phyloP scores from a whole-genome alignment of 108 stramenopile species.

The Parmales sp. region DNA sequence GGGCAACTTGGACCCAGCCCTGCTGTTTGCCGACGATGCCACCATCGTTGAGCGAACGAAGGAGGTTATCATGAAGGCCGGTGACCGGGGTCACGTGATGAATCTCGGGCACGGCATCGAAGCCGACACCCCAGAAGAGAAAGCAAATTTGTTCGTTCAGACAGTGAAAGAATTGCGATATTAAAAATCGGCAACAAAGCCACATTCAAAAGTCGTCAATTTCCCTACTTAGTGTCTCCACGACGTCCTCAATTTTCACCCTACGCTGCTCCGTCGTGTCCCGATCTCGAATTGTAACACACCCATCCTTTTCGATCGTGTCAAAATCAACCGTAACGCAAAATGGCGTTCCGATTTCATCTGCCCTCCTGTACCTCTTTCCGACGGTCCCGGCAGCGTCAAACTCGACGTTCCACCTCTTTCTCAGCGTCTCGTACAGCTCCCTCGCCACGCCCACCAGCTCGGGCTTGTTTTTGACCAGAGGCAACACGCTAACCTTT shows the following conservation, averaged over 20 bases:
- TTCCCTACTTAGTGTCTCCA: slow-evolving; percentile 60
- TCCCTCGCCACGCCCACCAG: slow-evolving; percentile 61
- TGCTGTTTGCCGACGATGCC: slow-evolving; percentile 77
- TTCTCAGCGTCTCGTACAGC: slow-evolving; percentile 57
- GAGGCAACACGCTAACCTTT: slow-evolving; percentile 85
- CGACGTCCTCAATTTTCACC: slow-evolving; percentile 73
- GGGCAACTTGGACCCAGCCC: slow-evolving; percentile 90
- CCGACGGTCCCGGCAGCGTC: slow-evolving; percentile 88
- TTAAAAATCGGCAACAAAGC: too few species aligned
- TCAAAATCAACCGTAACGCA: slow-evolving; percentile 96
- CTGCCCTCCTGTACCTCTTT: slow-evolving; percentile 75
- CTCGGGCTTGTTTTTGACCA: slow-evolving; percentile 87
- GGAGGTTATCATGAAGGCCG: slow-evolving; percentile 83
- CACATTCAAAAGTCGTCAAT: slow-evolving; percentile 52
- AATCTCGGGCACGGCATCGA: slow-evolving; percentile 98
- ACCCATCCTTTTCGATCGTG: slow-evolving; percentile 76
- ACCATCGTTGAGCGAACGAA: slow-evolving; percentile 84
- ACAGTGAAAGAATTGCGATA: slow-evolving; percentile 87
- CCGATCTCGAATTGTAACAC: slow-evolving; percentile 86
- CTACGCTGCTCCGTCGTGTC: slow-evolving; percentile 89
- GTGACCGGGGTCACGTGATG: slow-evolving; percentile 86
- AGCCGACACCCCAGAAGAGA: slow-evolving; percentile 85
- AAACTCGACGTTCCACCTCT: slow-evolving; percentile 68
- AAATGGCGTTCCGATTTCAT: slow-evolving; percentile 90
- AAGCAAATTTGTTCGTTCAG: slow-evolving; percentile 88